phyloP scores from a whole-genome alignment of 1,284 basidiomycete genomes.

The Boletellus deceptivus region DNA sequence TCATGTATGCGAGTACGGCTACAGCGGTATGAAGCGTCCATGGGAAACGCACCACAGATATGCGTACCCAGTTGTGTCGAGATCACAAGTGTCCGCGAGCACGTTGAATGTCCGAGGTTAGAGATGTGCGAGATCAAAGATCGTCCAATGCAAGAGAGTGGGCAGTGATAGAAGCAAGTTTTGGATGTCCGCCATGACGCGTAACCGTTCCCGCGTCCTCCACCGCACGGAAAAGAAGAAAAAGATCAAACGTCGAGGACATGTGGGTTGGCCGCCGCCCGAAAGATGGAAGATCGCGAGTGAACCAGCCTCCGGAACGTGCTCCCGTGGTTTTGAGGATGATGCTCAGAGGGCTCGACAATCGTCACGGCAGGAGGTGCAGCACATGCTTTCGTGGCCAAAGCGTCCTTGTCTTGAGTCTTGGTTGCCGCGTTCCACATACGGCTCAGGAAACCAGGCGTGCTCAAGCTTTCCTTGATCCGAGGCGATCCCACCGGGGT shows the following conservation, averaged over 20 bases:
- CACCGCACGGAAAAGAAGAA: neutral
- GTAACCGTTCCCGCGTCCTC: slow-evolving; percentile 7
- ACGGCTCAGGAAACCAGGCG: slow-evolving; percentile 54
- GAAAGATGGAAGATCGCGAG: slow-evolving; percentile 46
- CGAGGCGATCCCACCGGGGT: slow-evolving; percentile 19
- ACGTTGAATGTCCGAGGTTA: slow-evolving; percentile 20
- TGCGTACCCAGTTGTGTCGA: slow-evolving; percentile 7
- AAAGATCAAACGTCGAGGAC: slow-evolving; percentile 30
- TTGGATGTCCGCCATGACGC: slow-evolving; percentile 17
- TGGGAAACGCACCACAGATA: slow-evolving; percentile 19
- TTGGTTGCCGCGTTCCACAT: slow-evolving; percentile 63
- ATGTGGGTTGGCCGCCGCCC: slow-evolving; percentile 28
- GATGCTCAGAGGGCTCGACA: slow-evolving; percentile 34
- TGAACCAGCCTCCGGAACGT: slow-evolving; percentile 39
- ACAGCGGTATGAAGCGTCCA: slow-evolving; percentile 27
- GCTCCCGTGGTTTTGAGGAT: slow-evolving; percentile 29
- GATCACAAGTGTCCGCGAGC: slow-evolving; percentile 23
- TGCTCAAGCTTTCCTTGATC: slow-evolving; percentile 31
- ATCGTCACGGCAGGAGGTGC: slow-evolving; percentile 31
- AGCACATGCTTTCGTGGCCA: slow-evolving; percentile 26
- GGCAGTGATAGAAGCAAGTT: slow-evolving; percentile 24
- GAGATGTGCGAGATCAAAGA: slow-evolving; percentile 26
- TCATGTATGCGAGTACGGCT: slow-evolving; percentile 23
- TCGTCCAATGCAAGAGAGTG: slow-evolving; percentile 18
- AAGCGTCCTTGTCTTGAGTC: slow-evolving; percentile 38